Base-by-base conservation (phyloP, 2,329 filamentous ascomycete species). In the Ramularia collo-cygni region DNA sequence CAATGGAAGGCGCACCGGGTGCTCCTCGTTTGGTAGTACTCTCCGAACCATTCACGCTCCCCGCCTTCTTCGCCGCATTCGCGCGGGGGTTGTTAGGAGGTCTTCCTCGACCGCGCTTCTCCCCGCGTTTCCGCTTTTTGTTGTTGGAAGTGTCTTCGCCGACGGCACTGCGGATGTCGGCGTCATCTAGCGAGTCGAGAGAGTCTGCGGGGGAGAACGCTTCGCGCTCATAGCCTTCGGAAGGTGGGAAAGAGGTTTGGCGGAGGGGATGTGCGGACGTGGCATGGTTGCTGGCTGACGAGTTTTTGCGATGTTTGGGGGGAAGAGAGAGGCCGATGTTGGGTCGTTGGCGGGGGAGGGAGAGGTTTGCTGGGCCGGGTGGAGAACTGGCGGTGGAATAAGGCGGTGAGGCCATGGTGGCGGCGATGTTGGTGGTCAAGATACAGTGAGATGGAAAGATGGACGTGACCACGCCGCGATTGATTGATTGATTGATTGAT, bases 161-260 rank as follows among this genome's bases (percentile, higher is more conserved):
- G 19, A 63, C 56, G 4, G 58, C 58, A 39, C 47, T 53, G 13
- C 43, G 46, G 52, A 62, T 57, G 35, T 67, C 46, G 57, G 61
- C 35, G 47, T 60, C 58, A 42, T 56, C 55, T 40, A 57, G 51
- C 6, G 65, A 44, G 42, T 59, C 58, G 33, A 58, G 46, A 14
- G 48, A 51, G 26, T 53, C 56, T 14, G 43, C 44, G 3, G 57
- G 57, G 4, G 57, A 60, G 44, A 52, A 60, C 16, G 42, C 13
- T 5, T 33, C 28, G 40, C 38, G 38, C 8, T 42, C 31, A 3
- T 35, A 32, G 76, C 71, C 2, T 75, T 62, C 59, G 14, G 56
- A 38, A 17, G 84, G 83, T 0, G 84, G 83, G 57, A 88, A 92
- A 0, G 84, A 87, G 4, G 86, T 89, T 56, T 88, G 83, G 28